A percentile compares a stretch with the other conserved stretches of the same genome.
These are phyloP conservation scores for Fusarium solani-melongenae DNA, from an alignment of 2,329 filamentous ascomycete species.

Conservation along the genomic window DNA sequence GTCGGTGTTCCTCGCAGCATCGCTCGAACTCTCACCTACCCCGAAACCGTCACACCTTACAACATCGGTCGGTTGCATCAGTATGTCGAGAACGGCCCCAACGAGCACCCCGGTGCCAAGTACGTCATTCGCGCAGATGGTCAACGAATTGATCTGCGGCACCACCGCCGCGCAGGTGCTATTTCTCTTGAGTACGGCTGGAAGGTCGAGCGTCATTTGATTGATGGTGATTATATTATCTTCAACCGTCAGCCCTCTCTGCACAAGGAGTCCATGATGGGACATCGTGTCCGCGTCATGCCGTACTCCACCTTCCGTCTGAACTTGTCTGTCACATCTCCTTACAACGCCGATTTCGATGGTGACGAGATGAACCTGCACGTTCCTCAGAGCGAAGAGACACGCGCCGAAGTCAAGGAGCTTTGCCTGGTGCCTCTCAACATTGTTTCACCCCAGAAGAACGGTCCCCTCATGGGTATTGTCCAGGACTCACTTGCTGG, in stretches of 20 bases:
- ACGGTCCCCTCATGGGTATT: slow-evolving; percentile 98
- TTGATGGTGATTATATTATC: slow-evolving; percentile 97
- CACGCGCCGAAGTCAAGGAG: slow-evolving; percentile 91
- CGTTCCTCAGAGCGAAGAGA: slow-evolving; percentile 97
- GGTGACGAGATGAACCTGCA: slow-evolving; percentile 99
- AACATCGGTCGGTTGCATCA: slow-evolving; percentile 94
- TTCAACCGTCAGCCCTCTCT: slow-evolving; percentile 99
- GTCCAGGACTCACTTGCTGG: slow-evolving; percentile 97
- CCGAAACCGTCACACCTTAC: slow-evolving; percentile 96
- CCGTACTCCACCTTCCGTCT: slow-evolving; percentile 98
- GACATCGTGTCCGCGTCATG: slow-evolving; percentile 96
- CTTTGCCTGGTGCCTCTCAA: slow-evolving; percentile 98
- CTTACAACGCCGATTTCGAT: slow-evolving; percentile 99
- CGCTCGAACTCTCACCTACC: slow-evolving; percentile 92
- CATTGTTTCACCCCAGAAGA: slow-evolving; percentile 97
- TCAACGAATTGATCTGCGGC: slow-evolving; percentile 92
- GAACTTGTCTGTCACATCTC: slow-evolving; percentile 96
- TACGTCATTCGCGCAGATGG: slow-evolving; percentile 96
- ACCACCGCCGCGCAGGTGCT: slow-evolving; percentile 88
- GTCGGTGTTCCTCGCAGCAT: slow-evolving; percentile 97
- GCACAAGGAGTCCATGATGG: slow-evolving; percentile 99
- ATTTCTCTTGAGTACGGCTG: slow-evolving; percentile 94
- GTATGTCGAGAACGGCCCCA: slow-evolving; percentile 92
- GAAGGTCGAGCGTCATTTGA: slow-evolving; percentile 98
- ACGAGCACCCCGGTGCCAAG: slow-evolving; percentile 94